Base-by-base conservation (phyloP, 441 rosid genomes). In the Viola pubescens region DNA sequence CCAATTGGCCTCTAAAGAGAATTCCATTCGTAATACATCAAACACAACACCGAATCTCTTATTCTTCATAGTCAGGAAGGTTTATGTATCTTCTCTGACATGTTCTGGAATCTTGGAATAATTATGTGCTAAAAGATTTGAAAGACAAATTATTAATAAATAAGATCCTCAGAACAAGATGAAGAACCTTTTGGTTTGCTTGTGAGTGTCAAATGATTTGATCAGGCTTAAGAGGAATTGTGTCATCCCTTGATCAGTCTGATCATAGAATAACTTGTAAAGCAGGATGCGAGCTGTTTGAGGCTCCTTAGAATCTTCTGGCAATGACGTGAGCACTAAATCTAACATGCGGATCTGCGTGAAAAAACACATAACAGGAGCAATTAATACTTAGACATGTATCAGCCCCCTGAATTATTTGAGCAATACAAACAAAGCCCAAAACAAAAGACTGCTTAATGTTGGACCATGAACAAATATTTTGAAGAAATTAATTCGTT, bases 221-320 rank as follows among this genome's bases (percentile, higher is more conserved):
- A 91, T 76, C 73, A 77, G 82, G 76, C 79, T 84, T 73, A 94
- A 81, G 61, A 94, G 80, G 82, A 91, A 91, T 54, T 87, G 97
- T 59, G 88, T 85, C 97, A 91, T 81, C 61, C 97, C 96, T 84
- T 88, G 81, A 66, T 91, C 97, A 70, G 97, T 88, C 72, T 91
- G 99, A 66, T 91, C 98, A 74, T 94, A 94, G 73, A 91, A 91
- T 69, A 94, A 67, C 84, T 91, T 94, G 77, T 94, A 91, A 67
- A 94, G 98, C 71, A 91, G 89, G 70, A 94, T 70, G 59, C 96
- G 89, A 56, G 89, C 92, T 69, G 97, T 88, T 70, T 70, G 89
- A 62, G 99, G 85, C 81, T 91, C 98, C 80, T 66, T 84, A 13
- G 91, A 91, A 72, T 82, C 82, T 72, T 89, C 94, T 56, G 98